Conservation (phyloP, 2,329 filamentous ascomycete species). For the Trichoderma oligosporum region DNA sequence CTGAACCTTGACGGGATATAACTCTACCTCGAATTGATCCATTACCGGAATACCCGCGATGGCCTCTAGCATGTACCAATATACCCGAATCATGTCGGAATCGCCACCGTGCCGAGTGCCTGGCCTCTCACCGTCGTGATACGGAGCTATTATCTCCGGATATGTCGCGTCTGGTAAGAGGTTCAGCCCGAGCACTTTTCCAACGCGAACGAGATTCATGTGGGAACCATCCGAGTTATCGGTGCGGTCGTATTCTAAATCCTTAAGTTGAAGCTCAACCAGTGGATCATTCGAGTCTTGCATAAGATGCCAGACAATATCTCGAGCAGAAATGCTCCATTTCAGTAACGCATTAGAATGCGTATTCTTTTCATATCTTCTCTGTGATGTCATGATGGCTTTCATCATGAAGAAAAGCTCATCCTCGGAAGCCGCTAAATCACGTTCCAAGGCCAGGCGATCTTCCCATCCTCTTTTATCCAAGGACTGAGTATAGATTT, state of each 20-base stretch:
- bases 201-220: slow-evolving; percentile 84
- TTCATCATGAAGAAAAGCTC: slow-evolving; percentile 99
- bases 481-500: slow-evolving; percentile 81
- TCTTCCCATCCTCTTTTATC: slow-evolving; percentile 92
- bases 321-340: slow-evolving; percentile 90
- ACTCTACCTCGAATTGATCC: slow-evolving; percentile 91
- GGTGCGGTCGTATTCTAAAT: slow-evolving; percentile 89
- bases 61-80: slow-evolving; percentile 97
- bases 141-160: slow-evolving; percentile 92
- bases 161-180: slow-evolving; percentile 87
- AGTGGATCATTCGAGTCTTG: slow-evolving; percentile 81
- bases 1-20: slow-evolving; percentile 91
- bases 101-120: slow-evolving; percentile 39
- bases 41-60: slow-evolving; percentile 97
- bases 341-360: slow-evolving; percentile 76
- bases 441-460: slow-evolving; percentile 79
- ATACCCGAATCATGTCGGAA: slow-evolving; percentile 83
- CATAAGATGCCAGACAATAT: slow-evolving; percentile 97
- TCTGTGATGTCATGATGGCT: slow-evolving; percentile 92
- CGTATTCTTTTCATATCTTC: slow-evolving; percentile 69
- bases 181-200: slow-evolving; percentile 84
- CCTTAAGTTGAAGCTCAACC: slow-evolving; percentile 86
- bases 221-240: slow-evolving; percentile 98
- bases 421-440: slow-evolving; percentile 85
- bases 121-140: slow-evolving; percentile 63